These are phyloP conservation scores for Physcomitrium patens DNA, from an alignment of 225 moss, liverwort and hornwort species.

Conservation along the genomic window DNA sequence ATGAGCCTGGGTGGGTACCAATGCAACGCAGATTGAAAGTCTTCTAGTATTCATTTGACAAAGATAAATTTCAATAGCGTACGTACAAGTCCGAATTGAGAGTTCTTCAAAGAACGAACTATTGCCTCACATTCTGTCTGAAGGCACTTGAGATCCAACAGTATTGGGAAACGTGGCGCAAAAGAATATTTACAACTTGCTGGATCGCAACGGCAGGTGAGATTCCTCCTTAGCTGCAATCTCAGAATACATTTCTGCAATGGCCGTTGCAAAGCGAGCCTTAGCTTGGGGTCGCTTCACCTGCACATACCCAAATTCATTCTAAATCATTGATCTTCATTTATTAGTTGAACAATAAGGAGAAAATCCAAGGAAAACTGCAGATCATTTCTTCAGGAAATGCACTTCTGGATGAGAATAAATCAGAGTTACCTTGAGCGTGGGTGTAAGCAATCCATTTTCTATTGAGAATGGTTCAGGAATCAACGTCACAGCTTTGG, in stretches of 20 bases:
- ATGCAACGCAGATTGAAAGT: neutral
- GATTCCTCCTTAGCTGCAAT: conserved; percentile 49
- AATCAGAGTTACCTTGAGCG: conserved; percentile 59
- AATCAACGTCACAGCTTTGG: conserved; percentile 74
- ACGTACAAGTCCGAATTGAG: conserved; percentile 21
- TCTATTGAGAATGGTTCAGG: conserved; percentile 77
- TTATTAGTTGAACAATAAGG: neutral
- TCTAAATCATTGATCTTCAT: neutral
- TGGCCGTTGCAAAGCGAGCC: conserved; percentile 61
- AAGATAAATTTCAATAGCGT: conserved; percentile 9
- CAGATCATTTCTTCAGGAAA: neutral
- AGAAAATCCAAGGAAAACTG: neutral
- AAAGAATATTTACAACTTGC: conserved; percentile 38
- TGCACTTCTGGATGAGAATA: neutral
- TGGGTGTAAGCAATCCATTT: conserved; percentile 88
- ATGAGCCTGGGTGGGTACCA: neutral
- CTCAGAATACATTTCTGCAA: conserved; percentile 80
- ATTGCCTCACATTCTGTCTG: conserved; percentile 15
- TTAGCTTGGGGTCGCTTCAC: conserved; percentile 91
- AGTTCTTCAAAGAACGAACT: conserved; percentile 8
- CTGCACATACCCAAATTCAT: conserved; percentile 34
- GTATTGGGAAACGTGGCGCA: conserved; percentile 3
- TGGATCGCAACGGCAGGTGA: conserved; percentile 44
- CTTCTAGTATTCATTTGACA: conserved; percentile 12
- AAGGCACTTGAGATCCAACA: conserved; percentile 15